phyloP scores from a whole-genome alignment of 305 asterid species.

The Fraxinus nigra region DNA sequence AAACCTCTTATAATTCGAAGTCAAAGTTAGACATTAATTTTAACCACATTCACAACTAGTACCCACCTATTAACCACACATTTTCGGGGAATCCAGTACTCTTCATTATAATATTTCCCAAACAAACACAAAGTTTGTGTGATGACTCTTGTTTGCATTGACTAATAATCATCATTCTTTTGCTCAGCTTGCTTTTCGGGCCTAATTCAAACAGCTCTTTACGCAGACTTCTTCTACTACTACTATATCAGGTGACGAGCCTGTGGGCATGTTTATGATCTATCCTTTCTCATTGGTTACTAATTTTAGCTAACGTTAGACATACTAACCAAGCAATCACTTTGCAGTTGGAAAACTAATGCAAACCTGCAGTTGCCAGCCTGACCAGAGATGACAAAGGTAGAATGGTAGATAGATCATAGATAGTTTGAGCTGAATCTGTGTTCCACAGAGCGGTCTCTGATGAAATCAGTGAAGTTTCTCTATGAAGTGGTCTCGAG shows the following conservation, averaged over 20 bases:
- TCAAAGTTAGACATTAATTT: not conserved
- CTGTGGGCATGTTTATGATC: constrained; percentile 1
- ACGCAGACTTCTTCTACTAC: constrained; percentile 84
- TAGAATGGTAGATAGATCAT: not conserved
- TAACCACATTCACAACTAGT: not conserved
- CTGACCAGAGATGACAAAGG: constrained; percentile 43
- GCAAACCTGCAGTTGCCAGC: constrained; percentile 70
- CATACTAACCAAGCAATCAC: not conserved
- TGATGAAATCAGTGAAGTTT: constrained; percentile 15
- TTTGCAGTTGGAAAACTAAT: constrained; percentile 74
- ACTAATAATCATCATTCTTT: constrained; percentile 16
- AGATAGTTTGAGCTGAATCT: not conserved
- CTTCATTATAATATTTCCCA: not conserved
- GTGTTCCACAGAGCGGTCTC: constrained; percentile 10
- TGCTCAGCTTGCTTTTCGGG: constrained; percentile 63
- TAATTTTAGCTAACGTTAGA: constrained; percentile 1
- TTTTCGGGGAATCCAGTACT: not conserved
- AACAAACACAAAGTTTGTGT: not conserved
- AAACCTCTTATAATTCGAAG: not conserved
- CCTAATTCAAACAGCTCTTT: constrained; percentile 70
- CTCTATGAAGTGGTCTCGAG: constrained; percentile 17
- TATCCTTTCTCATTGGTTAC: not conserved
- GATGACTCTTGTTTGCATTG: constrained; percentile 10
- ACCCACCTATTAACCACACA: not conserved
- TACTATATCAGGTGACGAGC: constrained; percentile 64